Percentiles rank a stretch among this genome's conserved stretches.
Conservation (phyloP, 345 rosid genomes). For the Draba incana region DNA sequence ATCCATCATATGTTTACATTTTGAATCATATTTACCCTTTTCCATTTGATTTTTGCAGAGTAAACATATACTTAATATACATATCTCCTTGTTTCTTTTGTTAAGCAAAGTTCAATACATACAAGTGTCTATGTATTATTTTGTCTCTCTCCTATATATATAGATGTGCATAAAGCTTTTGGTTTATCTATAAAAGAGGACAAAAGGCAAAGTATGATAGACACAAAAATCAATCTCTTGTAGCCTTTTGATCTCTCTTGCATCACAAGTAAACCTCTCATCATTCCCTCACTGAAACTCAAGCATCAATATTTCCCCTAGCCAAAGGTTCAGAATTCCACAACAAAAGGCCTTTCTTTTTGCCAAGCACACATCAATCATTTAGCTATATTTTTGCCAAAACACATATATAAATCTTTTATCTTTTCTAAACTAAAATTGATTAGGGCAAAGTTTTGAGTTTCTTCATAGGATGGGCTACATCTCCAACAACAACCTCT, state of each 20-base stretch:
- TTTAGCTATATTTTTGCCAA: too few relatives aligned
- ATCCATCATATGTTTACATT: not conserved
- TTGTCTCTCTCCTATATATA: not conserved
- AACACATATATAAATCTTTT: not conserved
- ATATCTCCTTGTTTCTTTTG: not conserved
- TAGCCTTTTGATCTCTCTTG: constrained; percentile 30
- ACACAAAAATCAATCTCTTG: constrained; percentile 7
- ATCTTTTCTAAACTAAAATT: not conserved
- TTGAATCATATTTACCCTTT: not conserved
- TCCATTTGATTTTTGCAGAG: not conserved
- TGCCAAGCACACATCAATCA: too few relatives aligned
- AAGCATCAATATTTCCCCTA: constrained; percentile 13
- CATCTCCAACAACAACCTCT: constrained; percentile 31
- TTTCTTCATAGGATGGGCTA: constrained; percentile 26
- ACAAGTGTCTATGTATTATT: not conserved
- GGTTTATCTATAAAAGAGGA: constrained; percentile 29
- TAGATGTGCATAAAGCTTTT: not conserved
- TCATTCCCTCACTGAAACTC: constrained; percentile 29
- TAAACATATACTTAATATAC: not conserved
- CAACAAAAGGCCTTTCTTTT: not conserved
- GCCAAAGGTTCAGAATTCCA: constrained; percentile 9
- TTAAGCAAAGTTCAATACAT: constrained; percentile 3
- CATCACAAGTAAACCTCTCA: constrained; percentile 37
- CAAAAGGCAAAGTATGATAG: constrained; percentile 9
- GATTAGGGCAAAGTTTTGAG: constrained; percentile 19